Evolutionary conservation across 805 yeast genomes (phyloP), one percentile per base, ranked within the genome.

Genomic region (Candida tallmaniae): DNA sequence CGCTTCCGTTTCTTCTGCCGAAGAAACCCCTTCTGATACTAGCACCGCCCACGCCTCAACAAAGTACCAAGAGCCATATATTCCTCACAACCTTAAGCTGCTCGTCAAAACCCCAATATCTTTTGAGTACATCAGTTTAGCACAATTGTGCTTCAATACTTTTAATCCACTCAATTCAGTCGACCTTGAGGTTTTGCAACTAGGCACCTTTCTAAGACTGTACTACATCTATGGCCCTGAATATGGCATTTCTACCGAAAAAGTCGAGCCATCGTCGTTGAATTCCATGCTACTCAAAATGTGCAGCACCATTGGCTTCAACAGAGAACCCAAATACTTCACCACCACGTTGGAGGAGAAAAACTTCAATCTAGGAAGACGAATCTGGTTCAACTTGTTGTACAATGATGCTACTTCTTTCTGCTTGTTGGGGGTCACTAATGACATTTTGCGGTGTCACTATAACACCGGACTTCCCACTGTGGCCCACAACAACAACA

Each of bases 141-240:
- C 69, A 0, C 60, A 58, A 31, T 37, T 41, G 5, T 63, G 70
- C 32, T 46, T 65, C 15, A 54, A 56, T 36, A 62, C 53, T 40
- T 63, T 65, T 36, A 56, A 60, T 29, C 40, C 55, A 12, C 42
- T 53, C 14, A 49, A 43, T 26, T 57, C 68, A 39, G 64, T 73
- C 24, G 69, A 76, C n/a, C 43, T 79, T 18, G 62, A 70, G 0
- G 62, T 78, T 13, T 54, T 79, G 39, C 83, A 78, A 48, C 71
- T 78, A 41, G 70, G 77, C 6, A 36, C 76, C 29, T 59, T 71
- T 39, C 62, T 75, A 59, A 64, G 76, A 41, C 52, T 69, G 16
- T 78, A 77, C 51, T 73, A 58, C 42, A 61, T 53, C 22, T 59
- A 51, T 32, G 60, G 76, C 0, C 79, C 79, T 0, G 76, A 70